These are phyloP conservation scores for Metarhizium brunneum DNA, from an alignment of 2,329 filamentous ascomycete species.

Conservation along the genomic window DNA sequence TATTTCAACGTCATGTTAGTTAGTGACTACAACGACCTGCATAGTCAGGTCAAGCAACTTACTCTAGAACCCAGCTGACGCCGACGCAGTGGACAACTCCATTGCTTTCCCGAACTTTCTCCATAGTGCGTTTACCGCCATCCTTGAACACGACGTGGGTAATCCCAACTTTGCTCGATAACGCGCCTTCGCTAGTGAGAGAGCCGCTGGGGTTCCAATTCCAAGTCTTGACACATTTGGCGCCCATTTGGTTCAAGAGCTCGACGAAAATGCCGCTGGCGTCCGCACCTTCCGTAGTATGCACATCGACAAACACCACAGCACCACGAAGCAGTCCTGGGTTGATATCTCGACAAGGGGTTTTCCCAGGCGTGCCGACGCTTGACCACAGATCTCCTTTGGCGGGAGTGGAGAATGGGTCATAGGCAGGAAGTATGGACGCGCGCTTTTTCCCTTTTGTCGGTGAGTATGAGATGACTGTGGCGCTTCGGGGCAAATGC, in stretches of 20 bases:
- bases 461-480: constrained; percentile 46
- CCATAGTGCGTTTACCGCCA: constrained; percentile 67
- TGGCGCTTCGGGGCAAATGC: constrained; percentile 36
- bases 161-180: constrained; percentile 54
- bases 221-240: constrained; percentile 69
- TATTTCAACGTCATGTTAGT: constrained; percentile 22
- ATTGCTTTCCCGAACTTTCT: constrained; percentile 65
- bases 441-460: constrained; percentile 28
- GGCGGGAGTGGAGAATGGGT: constrained; percentile 20
- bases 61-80: constrained; percentile 83
- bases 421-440: background rate
- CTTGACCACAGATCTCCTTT: constrained; percentile 45
- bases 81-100: constrained; percentile 79
- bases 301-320: constrained; percentile 75
- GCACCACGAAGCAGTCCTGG: constrained; percentile 54
- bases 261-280: constrained; percentile 75
- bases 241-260: constrained; percentile 72
- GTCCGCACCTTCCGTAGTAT: constrained; percentile 72
- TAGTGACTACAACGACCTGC: constrained; percentile 10
- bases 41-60: constrained; percentile 33
- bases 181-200: constrained; percentile 21
- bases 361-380: constrained; percentile 45
- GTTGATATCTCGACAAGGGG: constrained; percentile 44
- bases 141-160: constrained; percentile 91
- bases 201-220: constrained; percentile 52